These are phyloP conservation scores for Brassica carinata DNA, from an alignment of 345 rosid genomes.

Conservation along the genomic window DNA sequence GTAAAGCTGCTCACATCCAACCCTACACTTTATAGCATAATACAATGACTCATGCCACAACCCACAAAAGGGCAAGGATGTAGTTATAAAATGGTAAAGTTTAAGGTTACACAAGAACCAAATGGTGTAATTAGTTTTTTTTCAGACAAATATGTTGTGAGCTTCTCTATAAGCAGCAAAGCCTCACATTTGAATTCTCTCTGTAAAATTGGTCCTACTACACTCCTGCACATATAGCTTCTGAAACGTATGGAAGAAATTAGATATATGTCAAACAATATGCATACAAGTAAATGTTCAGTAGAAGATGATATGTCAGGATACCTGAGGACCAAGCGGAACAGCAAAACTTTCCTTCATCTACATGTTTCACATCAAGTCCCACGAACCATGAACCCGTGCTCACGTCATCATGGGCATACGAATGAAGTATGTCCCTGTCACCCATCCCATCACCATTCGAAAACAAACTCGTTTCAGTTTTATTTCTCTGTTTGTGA, in stretches of 20 bases:
- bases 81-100: not conserved
- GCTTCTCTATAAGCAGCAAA: conserved; percentile 20
- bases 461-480: conserved; percentile 18
- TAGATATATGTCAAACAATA: not conserved
- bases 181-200: conserved; percentile 12
- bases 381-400: conserved; percentile 84
- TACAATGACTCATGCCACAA: conserved; percentile 11
- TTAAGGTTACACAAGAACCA: conserved; percentile 23
- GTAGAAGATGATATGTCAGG: not conserved
- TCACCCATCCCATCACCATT: conserved; percentile 14
- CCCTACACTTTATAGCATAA: conserved; percentile 5
- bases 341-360: conserved; percentile 77
- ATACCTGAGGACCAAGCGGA: conserved; percentile 77
- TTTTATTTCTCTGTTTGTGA: not conserved
- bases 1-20: not conserved
- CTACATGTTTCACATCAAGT: conserved; percentile 63
- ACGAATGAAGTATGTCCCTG: conserved; percentile 64
- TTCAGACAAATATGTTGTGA: conserved; percentile 2
- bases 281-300: conserved; percentile 11
- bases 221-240: conserved; percentile 77
- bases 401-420: conserved; percentile 76
- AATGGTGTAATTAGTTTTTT: conserved; percentile 17
- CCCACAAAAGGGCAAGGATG: conserved; percentile 1
- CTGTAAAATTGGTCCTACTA: conserved; percentile 7
- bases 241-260: conserved; percentile 40